phyloP scores from a whole-genome alignment of 2,329 filamentous ascomycete species.

The Aspergillus amoenus region DNA sequence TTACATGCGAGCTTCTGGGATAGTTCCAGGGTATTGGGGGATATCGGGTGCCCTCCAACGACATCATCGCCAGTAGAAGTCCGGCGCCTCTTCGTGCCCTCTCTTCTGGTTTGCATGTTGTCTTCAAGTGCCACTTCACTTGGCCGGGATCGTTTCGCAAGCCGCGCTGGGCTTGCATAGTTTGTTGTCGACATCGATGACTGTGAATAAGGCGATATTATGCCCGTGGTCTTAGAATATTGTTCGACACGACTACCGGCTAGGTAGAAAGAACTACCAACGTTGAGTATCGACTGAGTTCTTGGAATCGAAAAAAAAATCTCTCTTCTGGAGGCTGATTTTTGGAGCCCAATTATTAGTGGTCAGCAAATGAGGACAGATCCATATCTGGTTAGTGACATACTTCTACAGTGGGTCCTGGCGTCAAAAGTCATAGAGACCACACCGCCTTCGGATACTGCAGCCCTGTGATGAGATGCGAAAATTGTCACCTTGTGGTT shows the following conservation, averaged over 20 bases:
- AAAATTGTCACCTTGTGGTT: not conserved
- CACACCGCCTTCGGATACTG: not conserved
- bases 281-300: not conserved
- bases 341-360: conserved; percentile 1
- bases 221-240: not conserved
- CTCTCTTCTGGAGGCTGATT: not conserved
- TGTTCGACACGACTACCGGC: not conserved
- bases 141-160: conserved; percentile 31
- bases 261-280: not conserved
- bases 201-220: not conserved
- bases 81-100: conserved; percentile 33
- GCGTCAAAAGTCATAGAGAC: not conserved
- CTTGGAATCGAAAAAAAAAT: conserved; percentile 5
- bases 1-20: not conserved
- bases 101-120: conserved; percentile 22
- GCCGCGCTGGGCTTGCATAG: conserved; percentile 18
- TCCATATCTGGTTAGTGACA: not conserved
- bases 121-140: conserved; percentile 28
- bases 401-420: not conserved
- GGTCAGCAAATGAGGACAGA: not conserved
- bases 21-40: not conserved
- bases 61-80: conserved; percentile 23
- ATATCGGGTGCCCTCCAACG: conserved; percentile 19
- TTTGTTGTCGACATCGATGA: conserved; percentile 18
- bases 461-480: not conserved